Percentiles rank a stretch among this genome's conserved stretches.
Conservation (phyloP, 768 basidiomycete species). For the Termitomyces sp. region DNA sequence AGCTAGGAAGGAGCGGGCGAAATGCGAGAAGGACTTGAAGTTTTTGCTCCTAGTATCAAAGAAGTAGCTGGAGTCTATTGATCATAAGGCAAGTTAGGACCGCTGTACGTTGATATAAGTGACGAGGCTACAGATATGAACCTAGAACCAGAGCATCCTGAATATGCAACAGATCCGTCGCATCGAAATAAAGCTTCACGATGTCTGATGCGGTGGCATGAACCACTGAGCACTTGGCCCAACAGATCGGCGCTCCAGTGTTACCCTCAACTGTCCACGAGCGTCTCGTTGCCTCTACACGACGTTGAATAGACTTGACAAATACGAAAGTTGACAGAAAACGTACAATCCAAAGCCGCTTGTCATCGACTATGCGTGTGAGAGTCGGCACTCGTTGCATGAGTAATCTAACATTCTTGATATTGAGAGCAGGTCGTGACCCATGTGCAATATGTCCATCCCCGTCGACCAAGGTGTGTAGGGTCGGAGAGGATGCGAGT, state of each 20-base stretch:
- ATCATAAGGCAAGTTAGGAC: too few species aligned
- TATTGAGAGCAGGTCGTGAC: conserved; percentile 30
- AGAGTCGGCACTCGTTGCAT: conserved; percentile 35
- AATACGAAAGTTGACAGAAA: neutral
- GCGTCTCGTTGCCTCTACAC: conserved; percentile 20
- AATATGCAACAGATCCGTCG: neutral
- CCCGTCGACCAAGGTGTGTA: conserved; percentile 42
- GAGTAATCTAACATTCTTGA: conserved; percentile 32
- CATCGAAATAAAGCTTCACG: neutral
- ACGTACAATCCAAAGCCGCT: conserved; percentile 52
- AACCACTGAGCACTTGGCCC: conserved; percentile 31
- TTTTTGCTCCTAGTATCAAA: too few species aligned
- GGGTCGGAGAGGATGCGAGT: conserved; percentile 27
- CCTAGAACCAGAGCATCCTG: neutral
- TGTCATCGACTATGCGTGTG: conserved; percentile 40
- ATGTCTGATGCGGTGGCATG: conserved; percentile 19
- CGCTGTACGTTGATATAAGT: too few species aligned
- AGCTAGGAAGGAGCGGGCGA: too few species aligned
- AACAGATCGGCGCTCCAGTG: conserved; percentile 25
- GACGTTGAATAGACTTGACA: too few species aligned
- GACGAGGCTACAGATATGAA: neutral
- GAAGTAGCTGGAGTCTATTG: too few species aligned
- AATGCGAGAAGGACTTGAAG: too few species aligned
- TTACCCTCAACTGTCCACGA: conserved; percentile 14
- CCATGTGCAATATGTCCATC: conserved; percentile 35